phyloP scores from a whole-genome alignment of 2,329 filamentous ascomycete species.

The Aspergillus niger region DNA sequence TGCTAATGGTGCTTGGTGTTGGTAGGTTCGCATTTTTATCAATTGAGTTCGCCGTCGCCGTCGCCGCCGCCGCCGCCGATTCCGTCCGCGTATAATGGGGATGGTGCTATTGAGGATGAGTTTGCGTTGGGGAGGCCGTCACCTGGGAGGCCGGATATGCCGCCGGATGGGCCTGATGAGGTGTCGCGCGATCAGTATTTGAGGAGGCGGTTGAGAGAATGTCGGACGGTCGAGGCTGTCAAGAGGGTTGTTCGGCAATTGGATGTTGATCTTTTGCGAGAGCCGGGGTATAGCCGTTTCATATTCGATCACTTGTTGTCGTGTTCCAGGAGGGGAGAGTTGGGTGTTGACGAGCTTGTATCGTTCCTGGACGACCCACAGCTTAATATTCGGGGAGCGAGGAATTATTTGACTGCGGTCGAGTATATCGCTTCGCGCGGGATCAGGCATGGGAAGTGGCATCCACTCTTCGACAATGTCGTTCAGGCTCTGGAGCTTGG shows the following conservation, averaged over 20 bases:
- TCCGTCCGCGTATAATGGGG: conserved; percentile 25
- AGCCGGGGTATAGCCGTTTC: conserved; percentile 38
- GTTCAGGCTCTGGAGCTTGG: conserved; percentile 38
- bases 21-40: conserved; percentile 24
- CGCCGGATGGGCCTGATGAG: background rate
- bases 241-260: conserved; percentile 30
- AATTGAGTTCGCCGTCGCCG: conserved; percentile 19
- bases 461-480: conserved; percentile 29
- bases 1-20: background rate
- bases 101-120: conserved; percentile 6
- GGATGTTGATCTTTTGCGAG: conserved; percentile 36
- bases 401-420: conserved; percentile 37
- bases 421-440: conserved; percentile 27
- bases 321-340: conserved; percentile 11
- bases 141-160: background rate
- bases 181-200: conserved; percentile 18
- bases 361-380: conserved; percentile 40
- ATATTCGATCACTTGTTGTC: conserved; percentile 38
- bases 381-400: conserved; percentile 38
- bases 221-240: conserved; percentile 31
- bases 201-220: conserved; percentile 21
- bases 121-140: conserved; percentile 7
- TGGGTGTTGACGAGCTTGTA: conserved; percentile 27
- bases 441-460: conserved; percentile 20
- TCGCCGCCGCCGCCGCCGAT: conserved; percentile 7